A percentile compares a stretch with the other conserved stretches of the same genome.
Conservation (phyloP, 495 filamentous ascomycete genomes). For the Aspergillus cavernicola region DNA sequence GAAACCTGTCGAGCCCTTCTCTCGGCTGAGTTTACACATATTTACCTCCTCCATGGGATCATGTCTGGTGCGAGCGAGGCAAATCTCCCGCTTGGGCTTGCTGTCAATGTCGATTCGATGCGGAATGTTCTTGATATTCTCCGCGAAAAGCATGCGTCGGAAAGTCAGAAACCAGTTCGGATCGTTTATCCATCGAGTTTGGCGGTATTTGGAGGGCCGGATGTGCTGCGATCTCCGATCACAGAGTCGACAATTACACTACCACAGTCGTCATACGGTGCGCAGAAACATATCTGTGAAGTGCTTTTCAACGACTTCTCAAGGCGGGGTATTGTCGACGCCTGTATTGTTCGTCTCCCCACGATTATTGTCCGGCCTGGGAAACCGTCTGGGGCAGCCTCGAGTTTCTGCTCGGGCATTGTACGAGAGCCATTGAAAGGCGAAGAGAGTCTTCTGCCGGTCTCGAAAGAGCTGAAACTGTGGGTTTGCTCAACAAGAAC, state of each 20-base stretch:
- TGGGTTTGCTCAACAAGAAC: slow-evolving; percentile 3
- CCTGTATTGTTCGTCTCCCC: slow-evolving; percentile 2
- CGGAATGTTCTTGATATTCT: background rate
- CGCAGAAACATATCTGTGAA: slow-evolving; percentile 3
- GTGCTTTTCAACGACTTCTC: slow-evolving; percentile 3
- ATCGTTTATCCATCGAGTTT: slow-evolving; percentile 1
- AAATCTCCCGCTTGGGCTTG: background rate
- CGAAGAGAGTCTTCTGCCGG: background rate
- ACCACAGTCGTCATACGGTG: slow-evolving; percentile 2
- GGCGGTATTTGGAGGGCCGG: background rate
- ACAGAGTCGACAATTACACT: background rate
- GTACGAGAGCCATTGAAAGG: background rate
- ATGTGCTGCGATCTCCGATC: background rate
- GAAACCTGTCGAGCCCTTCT: background rate
- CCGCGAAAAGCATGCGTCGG: background rate
- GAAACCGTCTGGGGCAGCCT: background rate
- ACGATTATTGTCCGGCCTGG: slow-evolving; percentile 1
- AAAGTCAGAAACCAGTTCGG: background rate
- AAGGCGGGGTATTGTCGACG: background rate
- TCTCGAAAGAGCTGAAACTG: background rate
- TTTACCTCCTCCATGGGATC: slow-evolving; percentile 5
- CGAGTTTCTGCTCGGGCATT: slow-evolving; percentile 5
- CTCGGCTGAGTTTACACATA: background rate
- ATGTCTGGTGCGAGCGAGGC: slow-evolving; percentile 2
- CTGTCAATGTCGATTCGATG: slow-evolving; percentile 1